A percentile compares a stretch with the other conserved stretches of the same genome.
Conservation (phyloP, 768 basidiomycete species). For the Boletales sp. region DNA sequence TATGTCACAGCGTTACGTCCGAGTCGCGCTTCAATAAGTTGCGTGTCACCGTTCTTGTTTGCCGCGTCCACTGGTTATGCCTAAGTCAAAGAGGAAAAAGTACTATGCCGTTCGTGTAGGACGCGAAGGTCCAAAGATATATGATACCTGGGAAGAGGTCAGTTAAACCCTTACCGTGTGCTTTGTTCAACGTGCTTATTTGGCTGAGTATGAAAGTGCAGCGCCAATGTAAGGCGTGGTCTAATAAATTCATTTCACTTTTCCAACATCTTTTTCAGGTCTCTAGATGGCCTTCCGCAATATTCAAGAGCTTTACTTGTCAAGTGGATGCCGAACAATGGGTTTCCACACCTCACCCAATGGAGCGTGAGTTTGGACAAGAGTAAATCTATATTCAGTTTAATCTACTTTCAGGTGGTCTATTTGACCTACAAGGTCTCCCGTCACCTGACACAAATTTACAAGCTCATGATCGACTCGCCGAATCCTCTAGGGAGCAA, state of each 20-base stretch:
- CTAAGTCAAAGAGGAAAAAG: constrained; percentile 39
- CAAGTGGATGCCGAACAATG: constrained; percentile 47
- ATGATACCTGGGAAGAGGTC: constrained; percentile 59
- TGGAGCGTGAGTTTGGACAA: constrained; percentile 18
- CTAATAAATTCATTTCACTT: background rate
- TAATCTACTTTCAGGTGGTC: constrained; percentile 7
- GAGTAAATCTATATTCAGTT: background rate
- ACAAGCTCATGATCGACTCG: background rate
- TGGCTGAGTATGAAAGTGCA: constrained; percentile 36
- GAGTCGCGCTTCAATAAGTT: background rate
- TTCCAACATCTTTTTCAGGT: constrained; percentile 36
- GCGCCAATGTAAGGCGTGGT: constrained; percentile 35
- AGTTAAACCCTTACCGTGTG: constrained; percentile 7
- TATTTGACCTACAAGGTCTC: background rate
- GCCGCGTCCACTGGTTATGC: background rate
- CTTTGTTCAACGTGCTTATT: background rate
- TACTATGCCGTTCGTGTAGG: constrained; percentile 63
- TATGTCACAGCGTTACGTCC: background rate
- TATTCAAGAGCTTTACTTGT: constrained; percentile 51
- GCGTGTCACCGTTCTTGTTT: background rate
- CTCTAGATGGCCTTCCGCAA: constrained; percentile 47
- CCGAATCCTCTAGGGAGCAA: constrained; percentile 1
- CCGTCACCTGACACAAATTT: background rate
- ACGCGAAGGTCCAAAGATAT: constrained; percentile 54
- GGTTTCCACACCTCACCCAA: constrained; percentile 26